phyloP scores from a whole-genome alignment of 495 filamentous ascomycete genomes.

The Neurospora hispaniola region DNA sequence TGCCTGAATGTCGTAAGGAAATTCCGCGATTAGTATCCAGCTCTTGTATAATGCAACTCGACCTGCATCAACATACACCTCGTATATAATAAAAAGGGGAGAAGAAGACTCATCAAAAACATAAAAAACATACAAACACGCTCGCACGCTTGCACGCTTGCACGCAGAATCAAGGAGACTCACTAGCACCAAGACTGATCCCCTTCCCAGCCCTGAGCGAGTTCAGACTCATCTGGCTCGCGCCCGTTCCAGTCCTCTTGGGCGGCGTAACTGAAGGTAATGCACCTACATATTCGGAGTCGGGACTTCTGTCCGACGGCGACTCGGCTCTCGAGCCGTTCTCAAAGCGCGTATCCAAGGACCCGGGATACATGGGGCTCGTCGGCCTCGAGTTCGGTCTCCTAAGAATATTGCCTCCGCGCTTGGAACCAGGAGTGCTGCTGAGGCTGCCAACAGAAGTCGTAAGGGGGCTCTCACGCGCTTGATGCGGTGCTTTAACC shows the following conservation, averaged over 20 bases:
- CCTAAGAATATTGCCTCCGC: neutral
- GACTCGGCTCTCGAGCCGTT: neutral
- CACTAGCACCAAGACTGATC: constrained; percentile 27
- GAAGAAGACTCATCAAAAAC: neutral
- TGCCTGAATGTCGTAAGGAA: constrained; percentile 2
- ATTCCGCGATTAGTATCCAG: neutral
- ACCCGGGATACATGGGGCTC: neutral
- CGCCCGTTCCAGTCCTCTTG: constrained; percentile 9
- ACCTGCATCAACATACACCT: neutral
- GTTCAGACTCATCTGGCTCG: constrained; percentile 15
- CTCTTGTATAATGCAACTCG: neutral
- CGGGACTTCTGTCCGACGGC: neutral
- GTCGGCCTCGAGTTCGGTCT: neutral
- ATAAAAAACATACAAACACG: neutral
- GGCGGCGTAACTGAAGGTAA: neutral
- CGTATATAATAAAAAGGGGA: neutral
- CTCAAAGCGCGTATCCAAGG: neutral
- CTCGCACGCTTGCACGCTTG: neutral
- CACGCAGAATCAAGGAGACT: constrained; percentile 1
- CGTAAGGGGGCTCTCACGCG: constrained; percentile 3
- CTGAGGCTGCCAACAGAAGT: neutral
- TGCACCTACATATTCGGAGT: neutral
- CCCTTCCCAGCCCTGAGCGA: constrained; percentile 20
- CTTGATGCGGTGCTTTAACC: neutral
- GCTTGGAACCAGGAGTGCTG: neutral